These are phyloP conservation scores for Sanghuangporus sanghuang DNA, from an alignment of 1,284 basidiomycete genomes.

Conservation along the genomic window DNA sequence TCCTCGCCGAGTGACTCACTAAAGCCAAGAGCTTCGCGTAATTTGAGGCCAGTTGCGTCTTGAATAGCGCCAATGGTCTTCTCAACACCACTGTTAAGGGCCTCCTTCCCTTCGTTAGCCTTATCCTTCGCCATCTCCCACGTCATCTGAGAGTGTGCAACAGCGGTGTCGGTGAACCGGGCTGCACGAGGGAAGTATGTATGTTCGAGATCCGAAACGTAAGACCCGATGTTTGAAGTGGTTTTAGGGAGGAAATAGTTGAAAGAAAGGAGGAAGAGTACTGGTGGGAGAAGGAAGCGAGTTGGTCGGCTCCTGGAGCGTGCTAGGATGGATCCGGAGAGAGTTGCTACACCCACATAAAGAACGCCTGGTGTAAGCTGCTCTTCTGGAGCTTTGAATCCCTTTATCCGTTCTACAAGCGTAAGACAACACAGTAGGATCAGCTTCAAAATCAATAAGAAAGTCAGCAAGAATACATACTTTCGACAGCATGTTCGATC, in stretches of 20 bases:
- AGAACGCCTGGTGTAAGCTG: constrained; percentile 80
- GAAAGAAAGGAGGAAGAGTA: constrained; percentile 59
- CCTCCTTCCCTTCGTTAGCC: constrained; percentile 35
- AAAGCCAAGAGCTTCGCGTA: constrained; percentile 56
- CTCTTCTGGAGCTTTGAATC: constrained; percentile 75
- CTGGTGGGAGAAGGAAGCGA: constrained; percentile 67
- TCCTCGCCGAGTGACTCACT: constrained; percentile 20
- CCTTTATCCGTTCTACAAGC: constrained; percentile 68
- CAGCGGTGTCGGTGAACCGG: constrained; percentile 62
- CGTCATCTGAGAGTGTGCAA: constrained; percentile 57
- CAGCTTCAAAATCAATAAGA: not conserved
- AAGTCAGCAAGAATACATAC: constrained; percentile 42
- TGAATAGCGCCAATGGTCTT: constrained; percentile 56
- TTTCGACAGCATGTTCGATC: constrained; percentile 76
- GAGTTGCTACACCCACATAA: constrained; percentile 83
- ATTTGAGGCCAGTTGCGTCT: constrained; percentile 65
- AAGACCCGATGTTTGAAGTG: constrained; percentile 60
- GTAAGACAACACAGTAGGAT: not conserved
- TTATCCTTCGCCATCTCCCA: constrained; percentile 45
- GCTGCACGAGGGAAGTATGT: constrained; percentile 62
- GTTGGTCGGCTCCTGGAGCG: constrained; percentile 67
- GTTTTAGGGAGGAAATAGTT: constrained; percentile 82
- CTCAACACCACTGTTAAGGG: constrained; percentile 42
- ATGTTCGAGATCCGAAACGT: constrained; percentile 69
- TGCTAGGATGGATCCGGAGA: constrained; percentile 82